These are phyloP conservation scores for Pseudogymnoascus sp. DNA, from an alignment of 2,329 filamentous ascomycete genomes.

Conservation along the genomic window DNA sequence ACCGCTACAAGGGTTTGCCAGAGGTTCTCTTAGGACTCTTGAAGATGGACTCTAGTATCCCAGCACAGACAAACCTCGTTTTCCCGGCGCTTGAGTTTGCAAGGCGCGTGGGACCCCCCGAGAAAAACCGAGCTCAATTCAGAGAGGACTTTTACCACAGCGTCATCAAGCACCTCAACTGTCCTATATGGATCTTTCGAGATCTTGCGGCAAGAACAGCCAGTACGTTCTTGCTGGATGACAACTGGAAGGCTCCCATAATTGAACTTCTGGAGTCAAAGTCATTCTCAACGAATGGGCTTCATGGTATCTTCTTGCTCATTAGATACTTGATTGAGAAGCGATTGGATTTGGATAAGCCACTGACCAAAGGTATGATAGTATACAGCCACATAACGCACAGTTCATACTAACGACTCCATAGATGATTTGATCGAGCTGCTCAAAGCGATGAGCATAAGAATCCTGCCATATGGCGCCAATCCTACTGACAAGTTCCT, in stretches of 20 bases:
- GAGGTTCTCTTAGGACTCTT: conserved; percentile 57
- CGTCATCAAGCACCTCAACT: conserved; percentile 56
- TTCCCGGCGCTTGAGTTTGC: conserved; percentile 80
- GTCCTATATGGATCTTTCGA: conserved; percentile 69
- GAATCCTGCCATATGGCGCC: not conserved
- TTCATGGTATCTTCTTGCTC: conserved; percentile 52
- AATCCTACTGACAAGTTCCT: not conserved
- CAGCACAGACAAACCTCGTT: conserved; percentile 33
- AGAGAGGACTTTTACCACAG: conserved; percentile 47
- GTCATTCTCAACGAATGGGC: conserved; percentile 38
- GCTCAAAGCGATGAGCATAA: conserved; percentile 4
- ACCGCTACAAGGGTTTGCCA: conserved; percentile 59
- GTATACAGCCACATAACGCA: not conserved
- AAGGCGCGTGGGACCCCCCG: conserved; percentile 60
- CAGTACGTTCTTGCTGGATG: conserved; percentile 51
- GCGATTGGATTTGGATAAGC: conserved; percentile 39
- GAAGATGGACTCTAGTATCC: conserved; percentile 26
- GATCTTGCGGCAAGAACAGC: conserved; percentile 72
- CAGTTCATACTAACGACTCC: conserved; percentile 14
- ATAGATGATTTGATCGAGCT: conserved; percentile 23
- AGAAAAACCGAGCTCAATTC: conserved; percentile 31
- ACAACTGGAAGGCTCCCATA: conserved; percentile 41
- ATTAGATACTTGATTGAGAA: conserved; percentile 50
- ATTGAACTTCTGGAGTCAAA: conserved; percentile 20
- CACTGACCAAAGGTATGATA: conserved; percentile 35